Percentiles rank a stretch among this genome's conserved stretches.
Evolutionary conservation across 169 alveolate genomes (phyloP).

Genomic region (Plasmodium adleri): DNA sequence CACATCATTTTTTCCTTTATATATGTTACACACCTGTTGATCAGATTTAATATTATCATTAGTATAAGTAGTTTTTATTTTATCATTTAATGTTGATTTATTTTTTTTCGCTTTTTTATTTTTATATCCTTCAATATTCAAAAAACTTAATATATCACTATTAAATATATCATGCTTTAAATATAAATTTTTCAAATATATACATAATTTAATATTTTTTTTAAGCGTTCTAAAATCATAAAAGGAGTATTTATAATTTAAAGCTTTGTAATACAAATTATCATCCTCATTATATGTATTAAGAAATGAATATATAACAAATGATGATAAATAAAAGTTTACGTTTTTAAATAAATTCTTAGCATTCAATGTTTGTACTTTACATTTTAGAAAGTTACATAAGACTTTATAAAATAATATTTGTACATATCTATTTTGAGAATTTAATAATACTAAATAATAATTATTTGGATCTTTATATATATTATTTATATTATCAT

Average conservation of each 20-base stretch:
- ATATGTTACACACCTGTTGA: too few species aligned
- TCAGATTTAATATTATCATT: too few species aligned
- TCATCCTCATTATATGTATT: constrained; percentile 31
- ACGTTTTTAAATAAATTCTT: constrained; percentile 38
- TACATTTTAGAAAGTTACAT: constrained; percentile 43
- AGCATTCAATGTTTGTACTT: constrained; percentile 40
- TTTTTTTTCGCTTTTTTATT: neutral
- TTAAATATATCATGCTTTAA: constrained; percentile 46
- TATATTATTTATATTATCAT: neutral
- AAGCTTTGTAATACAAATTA: constrained; percentile 19
- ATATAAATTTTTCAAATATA: constrained; percentile 52
- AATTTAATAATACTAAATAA: constrained; percentile 39
- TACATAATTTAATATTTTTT: constrained; percentile 56
- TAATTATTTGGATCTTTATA: constrained; percentile 21
- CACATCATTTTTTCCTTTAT: too few species aligned
- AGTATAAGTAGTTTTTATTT: too few species aligned
- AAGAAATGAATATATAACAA: constrained; percentile 41
- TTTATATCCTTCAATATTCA: constrained; percentile 26
- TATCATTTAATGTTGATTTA: neutral
- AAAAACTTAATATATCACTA: constrained; percentile 45
- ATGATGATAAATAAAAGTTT: constrained; percentile 45
- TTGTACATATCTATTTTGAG: constrained; percentile 58
- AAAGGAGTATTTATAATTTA: constrained; percentile 63
- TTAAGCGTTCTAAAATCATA: constrained; percentile 44
- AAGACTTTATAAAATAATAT: constrained; percentile 52